Conservation (phyloP, 352 stramenopile genomes). For the Halophytophthora batemanensis region DNA sequence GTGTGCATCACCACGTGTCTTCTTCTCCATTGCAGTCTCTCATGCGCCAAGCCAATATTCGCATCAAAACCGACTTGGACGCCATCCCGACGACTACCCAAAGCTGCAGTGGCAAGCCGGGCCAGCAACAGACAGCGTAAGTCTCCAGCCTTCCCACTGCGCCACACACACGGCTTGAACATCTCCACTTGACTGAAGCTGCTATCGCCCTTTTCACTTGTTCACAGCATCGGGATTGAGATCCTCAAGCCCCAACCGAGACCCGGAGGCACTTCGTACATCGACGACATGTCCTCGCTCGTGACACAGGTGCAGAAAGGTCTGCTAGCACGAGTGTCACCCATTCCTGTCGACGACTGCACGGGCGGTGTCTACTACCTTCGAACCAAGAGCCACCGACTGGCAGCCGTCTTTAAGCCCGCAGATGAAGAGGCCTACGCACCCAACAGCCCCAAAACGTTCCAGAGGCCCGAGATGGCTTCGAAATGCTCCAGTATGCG, state of each 20-base stretch:
- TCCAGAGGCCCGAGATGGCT: constrained; percentile 7
- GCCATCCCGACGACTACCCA: too few relatives aligned
- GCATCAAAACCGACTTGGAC: too few relatives aligned
- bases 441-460: constrained; percentile 57
- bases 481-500: constrained; percentile 29
- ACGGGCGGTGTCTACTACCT: constrained; percentile 68
- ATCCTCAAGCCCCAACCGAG: constrained; percentile 18
- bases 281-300: constrained; percentile 21
- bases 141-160: background rate
- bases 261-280: constrained; percentile 12
- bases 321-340: constrained; percentile 30
- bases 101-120: background rate
- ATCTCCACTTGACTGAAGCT: too few relatives aligned
- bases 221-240: constrained; percentile 19
- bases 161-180: too few relatives aligned
- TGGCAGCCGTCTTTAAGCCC: constrained; percentile 65
- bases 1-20: too few relatives aligned
- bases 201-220: background rate
- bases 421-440: constrained; percentile 64
- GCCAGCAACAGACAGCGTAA: constrained; percentile 14
- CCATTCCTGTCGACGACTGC: constrained; percentile 52
- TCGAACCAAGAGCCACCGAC: constrained; percentile 31
- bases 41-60: too few relatives aligned
- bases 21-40: too few relatives aligned
- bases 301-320: constrained; percentile 28